Evolutionary conservation across 306 rosid genomes (phyloP), one percentile per base, ranked within the genome.

Genomic region (Vicia sativa): DNA sequence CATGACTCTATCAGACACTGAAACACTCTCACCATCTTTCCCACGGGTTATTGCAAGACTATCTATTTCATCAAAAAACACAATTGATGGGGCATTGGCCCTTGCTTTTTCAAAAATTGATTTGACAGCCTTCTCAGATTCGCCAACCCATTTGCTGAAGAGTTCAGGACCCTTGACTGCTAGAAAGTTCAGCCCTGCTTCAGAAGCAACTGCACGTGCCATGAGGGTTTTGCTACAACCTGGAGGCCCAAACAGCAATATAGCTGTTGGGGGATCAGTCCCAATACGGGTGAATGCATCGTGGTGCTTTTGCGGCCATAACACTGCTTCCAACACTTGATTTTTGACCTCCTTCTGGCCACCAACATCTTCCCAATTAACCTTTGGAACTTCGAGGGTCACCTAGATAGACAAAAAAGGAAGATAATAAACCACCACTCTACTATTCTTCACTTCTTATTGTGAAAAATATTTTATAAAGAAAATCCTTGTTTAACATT

Each of bases 61-160:
- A 50, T 92, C 98, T 70, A 90, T 85, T 86, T 92, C 98, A 84
- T 92, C 93, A 56, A 87, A 89, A 80, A 92, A 92, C 54, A 87
- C 77, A 52, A 89, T 86, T 65, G 98, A 89, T 62, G 98, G 98
- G n/a, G 98, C 93, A 75, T 90, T 90, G 50, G 87, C 88, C 87
- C 93, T 86, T 50, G 96, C 98, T 78, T 87, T 92, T n/a, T 95
- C 90, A 66, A 92, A 92, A 72, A 92, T 75, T 45, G 95, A 79
- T 80, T 81, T 89, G 66, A 89, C 98, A 60, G 92, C 98, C 84
- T 92, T 90, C 93, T 92, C 96, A 62, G 98, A 92, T 84, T 92
- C 98, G 43, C 96, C 98, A 74, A 92, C 98, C 98, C 98, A 92
- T 82, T 92, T 92, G 72, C 96, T 87, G 80, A 84, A 92, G 83